A percentile compares a stretch with the other conserved stretches of the same genome.
Evolutionary conservation across 192 early-diverging fungal genomes (phyloP).

Genomic region (Linnemannia elongata): DNA sequence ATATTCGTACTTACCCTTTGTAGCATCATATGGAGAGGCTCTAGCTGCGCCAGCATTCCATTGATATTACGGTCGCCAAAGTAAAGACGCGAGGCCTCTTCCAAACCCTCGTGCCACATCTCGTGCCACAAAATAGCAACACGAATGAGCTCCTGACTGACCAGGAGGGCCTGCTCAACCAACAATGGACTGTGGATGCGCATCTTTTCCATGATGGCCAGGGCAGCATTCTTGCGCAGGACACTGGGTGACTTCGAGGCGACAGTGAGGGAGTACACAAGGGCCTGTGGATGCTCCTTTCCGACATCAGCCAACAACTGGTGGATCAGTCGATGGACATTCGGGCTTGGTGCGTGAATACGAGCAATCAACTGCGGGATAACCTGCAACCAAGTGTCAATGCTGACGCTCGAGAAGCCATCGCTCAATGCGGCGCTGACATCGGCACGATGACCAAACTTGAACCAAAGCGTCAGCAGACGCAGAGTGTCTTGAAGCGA

Average conservation of each 20-base stretch:
- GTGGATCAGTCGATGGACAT: conserved; percentile 88
- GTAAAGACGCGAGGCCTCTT: conserved; percentile 87
- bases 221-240: conserved; percentile 81
- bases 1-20: conserved; percentile 62
- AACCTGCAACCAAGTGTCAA: conserved; percentile 97
- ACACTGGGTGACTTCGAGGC: conserved; percentile 92
- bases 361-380: conserved; percentile 98
- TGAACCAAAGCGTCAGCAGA: conserved; percentile 95
- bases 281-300: conserved; percentile 94
- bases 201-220: conserved; percentile 94
- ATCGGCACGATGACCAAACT: conserved; percentile 90
- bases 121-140: conserved; percentile 97
- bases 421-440: conserved; percentile 86
- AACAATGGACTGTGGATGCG: conserved; percentile 82
- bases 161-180: conserved; percentile 94
- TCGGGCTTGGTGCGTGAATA: conserved; percentile 83
- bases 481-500: conserved; percentile 96
- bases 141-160: conserved; percentile 97
- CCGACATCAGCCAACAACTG: conserved; percentile 92
- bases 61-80: conserved; percentile 84
- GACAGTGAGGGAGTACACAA: conserved; percentile 97
- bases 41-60: conserved; percentile 90
- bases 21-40: conserved; percentile 89
- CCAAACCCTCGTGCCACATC: conserved; percentile 96
- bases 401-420: conserved; percentile 86